Evolutionary conservation across 345 rosid species (phyloP).

Genomic region (Lepidium didymum): DNA sequence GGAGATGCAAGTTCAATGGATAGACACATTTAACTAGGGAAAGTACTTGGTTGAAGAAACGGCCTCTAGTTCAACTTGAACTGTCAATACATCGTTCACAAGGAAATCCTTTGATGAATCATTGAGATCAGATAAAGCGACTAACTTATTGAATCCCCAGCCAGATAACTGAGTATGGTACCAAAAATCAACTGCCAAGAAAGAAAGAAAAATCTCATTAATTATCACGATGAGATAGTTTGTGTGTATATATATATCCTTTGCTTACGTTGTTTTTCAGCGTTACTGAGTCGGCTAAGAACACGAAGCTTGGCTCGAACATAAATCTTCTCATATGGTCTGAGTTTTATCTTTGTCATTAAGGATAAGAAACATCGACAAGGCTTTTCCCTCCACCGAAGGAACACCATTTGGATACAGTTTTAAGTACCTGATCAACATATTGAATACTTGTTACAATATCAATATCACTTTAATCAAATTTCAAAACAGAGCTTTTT

Average conservation of each 20-base stretch:
- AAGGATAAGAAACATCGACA: background rate
- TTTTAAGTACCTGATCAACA: background rate
- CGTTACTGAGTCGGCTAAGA: slow-evolving; percentile 5
- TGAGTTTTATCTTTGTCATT: background rate
- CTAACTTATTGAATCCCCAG: slow-evolving; percentile 1
- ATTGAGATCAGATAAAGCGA: background rate
- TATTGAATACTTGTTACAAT: background rate
- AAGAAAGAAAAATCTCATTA: background rate
- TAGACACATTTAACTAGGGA: background rate
- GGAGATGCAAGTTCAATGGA: background rate
- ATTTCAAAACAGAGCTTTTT: no score
- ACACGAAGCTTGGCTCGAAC: slow-evolving; percentile 14
- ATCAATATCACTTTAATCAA: no score
- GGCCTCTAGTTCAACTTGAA: background rate
- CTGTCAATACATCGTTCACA: slow-evolving; percentile 1
- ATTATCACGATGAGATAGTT: background rate
- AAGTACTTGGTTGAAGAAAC: slow-evolving; percentile 11
- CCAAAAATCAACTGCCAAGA: slow-evolving; percentile 1
- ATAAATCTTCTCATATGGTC: slow-evolving; percentile 17
- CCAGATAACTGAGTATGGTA: background rate
- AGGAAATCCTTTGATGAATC: slow-evolving; percentile 3
- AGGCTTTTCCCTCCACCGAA: background rate
- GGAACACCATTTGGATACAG: background rate
- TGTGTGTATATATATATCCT: background rate
- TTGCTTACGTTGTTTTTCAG: background rate